Conservation (phyloP, 148 eudicot species). For the Rhododendron molle region DNA sequence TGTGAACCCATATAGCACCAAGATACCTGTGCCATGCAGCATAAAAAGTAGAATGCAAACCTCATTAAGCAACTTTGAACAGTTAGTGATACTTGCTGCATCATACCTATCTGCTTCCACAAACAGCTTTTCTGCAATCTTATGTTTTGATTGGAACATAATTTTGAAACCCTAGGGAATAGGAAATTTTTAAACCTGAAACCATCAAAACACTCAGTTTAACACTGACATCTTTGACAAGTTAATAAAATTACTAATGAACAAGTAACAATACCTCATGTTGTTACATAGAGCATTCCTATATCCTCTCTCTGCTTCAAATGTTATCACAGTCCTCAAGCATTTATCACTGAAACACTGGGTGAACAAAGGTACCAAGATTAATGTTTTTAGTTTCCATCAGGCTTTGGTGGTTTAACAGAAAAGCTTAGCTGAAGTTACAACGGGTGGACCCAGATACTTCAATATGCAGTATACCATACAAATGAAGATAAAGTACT, state of each 20-base stretch:
- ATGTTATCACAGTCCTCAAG: constrained; percentile 41
- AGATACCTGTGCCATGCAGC: background rate
- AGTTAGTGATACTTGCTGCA: constrained; percentile 29
- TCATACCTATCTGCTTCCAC: constrained; percentile 44
- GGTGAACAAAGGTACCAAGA: constrained; percentile 1
- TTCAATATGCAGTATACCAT: background rate
- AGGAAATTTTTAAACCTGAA: constrained; percentile 56
- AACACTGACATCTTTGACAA: background rate
- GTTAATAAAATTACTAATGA: background rate
- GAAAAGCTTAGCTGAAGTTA: background rate
- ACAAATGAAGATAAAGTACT: background rate
- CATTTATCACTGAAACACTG: constrained; percentile 51
- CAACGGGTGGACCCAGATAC: background rate
- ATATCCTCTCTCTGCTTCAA: constrained; percentile 52
- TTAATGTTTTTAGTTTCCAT: background rate
- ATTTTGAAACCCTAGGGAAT: constrained; percentile 39
- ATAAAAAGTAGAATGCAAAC: constrained; percentile 19
- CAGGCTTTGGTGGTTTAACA: background rate
- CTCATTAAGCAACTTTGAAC: constrained; percentile 42
- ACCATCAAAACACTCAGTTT: constrained; percentile 6
- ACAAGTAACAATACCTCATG: constrained; percentile 45
- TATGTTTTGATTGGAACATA: constrained; percentile 70
- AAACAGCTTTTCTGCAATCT: constrained; percentile 43
- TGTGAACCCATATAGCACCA: background rate
- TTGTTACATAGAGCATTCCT: constrained; percentile 37